Base-by-base conservation (phyloP, 805 yeast genomes). In the Candida taoyuanica region DNA sequence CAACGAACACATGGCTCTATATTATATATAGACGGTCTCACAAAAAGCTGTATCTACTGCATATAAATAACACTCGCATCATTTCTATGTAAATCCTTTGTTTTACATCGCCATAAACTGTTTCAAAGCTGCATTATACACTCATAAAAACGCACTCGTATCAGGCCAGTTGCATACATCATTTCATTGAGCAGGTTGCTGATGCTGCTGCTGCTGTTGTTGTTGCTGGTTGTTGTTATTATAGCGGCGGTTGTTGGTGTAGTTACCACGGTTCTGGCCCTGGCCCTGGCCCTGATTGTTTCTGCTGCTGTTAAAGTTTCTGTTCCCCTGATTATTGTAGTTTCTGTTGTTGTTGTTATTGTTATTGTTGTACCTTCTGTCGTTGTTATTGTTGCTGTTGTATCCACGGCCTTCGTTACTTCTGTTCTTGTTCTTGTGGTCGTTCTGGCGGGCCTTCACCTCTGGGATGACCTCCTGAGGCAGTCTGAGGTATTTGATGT, bases 401-500 rank as follows among this genome's bases (percentile, higher is more conserved):
- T 49, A 51, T 23, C 53, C 52, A 29, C 55, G 58, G 21, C 52
- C 52, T 21, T 65, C 68, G 49, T 67, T 68, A 46, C 66, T 69
- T 52, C 71, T 65, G 34, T 50, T 50, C 29, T 53, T 51, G 45
- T 74, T 71, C 64, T 69, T 64, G 56, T 68, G 65, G 54, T 73
- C 63, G 47, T 67, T 60, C 48, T 73, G 74, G 49, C 76, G 83
- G 49, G 79, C 85, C 56, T 80, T 82, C 45, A 85, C 84, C 46
- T 78, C 75, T 49, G 81, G 88, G 68, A 85, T 84, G 29, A 82
- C 68, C 52, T 78, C 83, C 50, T 84, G 85, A 20, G 85, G 86
- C 58, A 85, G 68, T 62, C 86, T 77, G 47, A 85, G 70, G 51
- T 77, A 78, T 57, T 84, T 85, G 63, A 87, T 83, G 52, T 85